These are phyloP conservation scores for Neopestalotiopsis sp. DNA, from an alignment of 2,329 filamentous ascomycete genomes.

Conservation along the genomic window DNA sequence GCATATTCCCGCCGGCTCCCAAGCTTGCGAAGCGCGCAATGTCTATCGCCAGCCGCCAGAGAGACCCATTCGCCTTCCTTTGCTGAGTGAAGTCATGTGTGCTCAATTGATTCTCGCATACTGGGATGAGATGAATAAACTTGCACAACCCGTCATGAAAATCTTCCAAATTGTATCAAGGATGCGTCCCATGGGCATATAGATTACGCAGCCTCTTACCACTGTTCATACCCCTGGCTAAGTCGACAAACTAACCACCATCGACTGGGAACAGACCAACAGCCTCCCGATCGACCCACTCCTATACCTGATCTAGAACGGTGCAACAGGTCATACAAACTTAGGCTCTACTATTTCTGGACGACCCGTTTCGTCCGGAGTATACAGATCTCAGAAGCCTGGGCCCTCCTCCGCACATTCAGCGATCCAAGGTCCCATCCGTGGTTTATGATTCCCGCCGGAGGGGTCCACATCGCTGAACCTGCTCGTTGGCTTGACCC, in stretches of 20 bases:
- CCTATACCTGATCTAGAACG: constrained; percentile 12
- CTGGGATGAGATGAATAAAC: too few species aligned
- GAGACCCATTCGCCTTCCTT: not conserved
- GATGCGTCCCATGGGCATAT: not conserved
- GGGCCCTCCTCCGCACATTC: constrained; percentile 5
- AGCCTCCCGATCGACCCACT: constrained; percentile 4
- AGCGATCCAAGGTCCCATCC: constrained; percentile 10
- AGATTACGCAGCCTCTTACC: not conserved
- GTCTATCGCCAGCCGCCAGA: not conserved
- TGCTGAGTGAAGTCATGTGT: not conserved
- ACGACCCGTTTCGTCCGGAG: constrained; percentile 15
- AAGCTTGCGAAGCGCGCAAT: not conserved
- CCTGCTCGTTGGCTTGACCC: not conserved
- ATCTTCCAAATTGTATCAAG: not conserved
- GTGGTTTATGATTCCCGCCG: constrained; percentile 1
- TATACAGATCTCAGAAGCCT: constrained; percentile 6
- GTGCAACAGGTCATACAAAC: constrained; percentile 10
- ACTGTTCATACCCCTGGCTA: not conserved
- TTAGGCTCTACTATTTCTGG: constrained; percentile 11
- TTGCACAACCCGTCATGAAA: not conserved
- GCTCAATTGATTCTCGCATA: not conserved
- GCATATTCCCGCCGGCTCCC: not conserved
- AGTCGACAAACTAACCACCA: not conserved
- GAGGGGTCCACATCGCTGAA: not conserved
- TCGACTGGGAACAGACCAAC: not conserved